These are phyloP conservation scores for Zygosaccharomyces pseudorouxii DNA, from an alignment of 805 yeast genomes.

Conservation along the genomic window DNA sequence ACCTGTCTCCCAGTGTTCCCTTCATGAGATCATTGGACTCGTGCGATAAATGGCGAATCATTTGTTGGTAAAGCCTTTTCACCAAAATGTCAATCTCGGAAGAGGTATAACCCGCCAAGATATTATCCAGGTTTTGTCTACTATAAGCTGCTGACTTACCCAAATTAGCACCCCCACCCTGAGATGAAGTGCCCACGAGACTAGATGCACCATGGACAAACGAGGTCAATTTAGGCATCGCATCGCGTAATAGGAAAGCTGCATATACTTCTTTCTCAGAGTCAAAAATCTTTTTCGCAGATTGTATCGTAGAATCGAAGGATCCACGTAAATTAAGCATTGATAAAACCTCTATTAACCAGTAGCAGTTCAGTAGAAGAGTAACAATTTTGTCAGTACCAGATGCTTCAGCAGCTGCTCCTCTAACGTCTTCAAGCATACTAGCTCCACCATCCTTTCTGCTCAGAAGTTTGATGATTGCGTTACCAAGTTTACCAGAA, in stretches of 20 bases:
- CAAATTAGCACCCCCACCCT: slow-evolving; percentile 38
- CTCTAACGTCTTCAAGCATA: slow-evolving; percentile 2
- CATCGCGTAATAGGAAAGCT: slow-evolving; percentile 43
- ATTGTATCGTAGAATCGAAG: slow-evolving; percentile 21
- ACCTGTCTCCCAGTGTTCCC: slow-evolving; percentile 49
- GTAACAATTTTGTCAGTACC: slow-evolving; percentile 41
- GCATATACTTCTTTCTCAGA: slow-evolving; percentile 42
- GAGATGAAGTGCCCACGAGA: slow-evolving; percentile 37
- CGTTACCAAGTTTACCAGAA: slow-evolving; percentile 10
- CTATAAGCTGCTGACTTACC: slow-evolving; percentile 62
- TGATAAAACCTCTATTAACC: slow-evolving; percentile 43
- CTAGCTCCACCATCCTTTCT: slow-evolving; percentile 8
- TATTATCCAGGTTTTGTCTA: slow-evolving; percentile 51
- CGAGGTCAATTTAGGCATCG: slow-evolving; percentile 62
- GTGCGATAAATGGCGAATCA: slow-evolving; percentile 49
- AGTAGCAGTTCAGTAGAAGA: slow-evolving; percentile 50
- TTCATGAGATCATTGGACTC: slow-evolving; percentile 22
- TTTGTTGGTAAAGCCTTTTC: slow-evolving; percentile 48
- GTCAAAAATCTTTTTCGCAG: slow-evolving; percentile 29
- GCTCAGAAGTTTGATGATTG: slow-evolving; percentile 8
- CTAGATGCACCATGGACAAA: slow-evolving; percentile 63
- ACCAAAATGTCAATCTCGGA: slow-evolving; percentile 55
- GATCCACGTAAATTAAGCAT: slow-evolving; percentile 18
- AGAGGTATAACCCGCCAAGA: slow-evolving; percentile 53
- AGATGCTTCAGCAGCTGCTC: slow-evolving; percentile 4